Evolutionary conservation across 139 green algal genomes (phyloP), one percentile per base, ranked within the genome.

Genomic region (Chlamydomonas urium): DNA sequence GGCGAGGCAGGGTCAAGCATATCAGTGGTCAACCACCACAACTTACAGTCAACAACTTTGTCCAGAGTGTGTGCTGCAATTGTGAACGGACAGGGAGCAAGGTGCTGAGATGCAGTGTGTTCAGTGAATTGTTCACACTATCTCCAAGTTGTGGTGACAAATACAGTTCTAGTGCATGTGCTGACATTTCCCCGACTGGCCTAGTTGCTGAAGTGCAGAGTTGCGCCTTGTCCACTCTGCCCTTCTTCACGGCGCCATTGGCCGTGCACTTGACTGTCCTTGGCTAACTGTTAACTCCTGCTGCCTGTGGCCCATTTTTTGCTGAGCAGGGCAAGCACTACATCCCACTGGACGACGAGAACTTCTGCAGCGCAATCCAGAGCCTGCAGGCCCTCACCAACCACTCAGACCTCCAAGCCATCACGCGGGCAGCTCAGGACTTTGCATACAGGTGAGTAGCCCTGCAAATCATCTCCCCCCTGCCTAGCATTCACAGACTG

Each of bases 401-500:
- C 21, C n/a, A 63, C 10, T 36, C n/a, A 6, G 6, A 33, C 17
- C 53, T 63, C 17, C 24, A 63, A 26, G 53, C 24, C 24, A 63
- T 63, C 53, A 63, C 53, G 10, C 17, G 29, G 17, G 29, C 17
- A 34, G 53, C 53, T 8, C 53, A 63, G 26, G 26, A 5, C 10
- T 63, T 63, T 63, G 53, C 53, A 14, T 26, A 63, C 53, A 63
- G 53, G 53, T 63, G 19, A 10, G 53, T 63, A 63, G n/a, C 21
- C 10, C 6, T 8, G 26, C 26, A 31, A 33, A 17, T 10, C 53
- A 32, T 36, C 14, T 14, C 29, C 53, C 6, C 24, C 26, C 19
- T 63, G 21, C 26, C 21, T 14, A 21, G 26, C 26, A 36, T 63
- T 5, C 53, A 34, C 6, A 34, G 53, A 31, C 26, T 36, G 24